A percentile compares a stretch with the other conserved stretches of the same genome.
Conservation (phyloP, 2,329 filamentous ascomycete species). For the Xylariaceae sp. region DNA sequence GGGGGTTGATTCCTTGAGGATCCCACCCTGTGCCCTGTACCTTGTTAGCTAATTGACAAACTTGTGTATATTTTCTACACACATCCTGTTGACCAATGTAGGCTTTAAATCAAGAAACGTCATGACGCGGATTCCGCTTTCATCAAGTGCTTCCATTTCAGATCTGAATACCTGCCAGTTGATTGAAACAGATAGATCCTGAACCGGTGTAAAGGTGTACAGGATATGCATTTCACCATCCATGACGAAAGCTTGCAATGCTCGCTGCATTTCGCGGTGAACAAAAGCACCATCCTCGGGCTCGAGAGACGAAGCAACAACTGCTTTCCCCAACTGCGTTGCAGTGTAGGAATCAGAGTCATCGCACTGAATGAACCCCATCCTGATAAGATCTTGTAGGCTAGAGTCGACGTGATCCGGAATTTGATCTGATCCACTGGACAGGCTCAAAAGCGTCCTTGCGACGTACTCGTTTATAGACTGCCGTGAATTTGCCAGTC, state of each 20-base stretch:
- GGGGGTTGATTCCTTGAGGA: slow-evolving; percentile 65
- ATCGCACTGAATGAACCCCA: slow-evolving; percentile 61
- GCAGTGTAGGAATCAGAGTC: slow-evolving; percentile 60
- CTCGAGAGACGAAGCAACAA: slow-evolving; percentile 74
- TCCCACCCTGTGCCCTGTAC: slow-evolving; percentile 68
- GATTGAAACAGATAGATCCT: slow-evolving; percentile 60
- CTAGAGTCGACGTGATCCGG: slow-evolving; percentile 62
- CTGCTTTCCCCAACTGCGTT: slow-evolving; percentile 71
- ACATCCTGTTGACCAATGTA: slow-evolving; percentile 70
- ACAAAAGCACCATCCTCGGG: slow-evolving; percentile 79
- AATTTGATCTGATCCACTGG: slow-evolving; percentile 56
- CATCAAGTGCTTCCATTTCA: slow-evolving; percentile 72
- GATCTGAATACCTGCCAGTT: slow-evolving; percentile 77
- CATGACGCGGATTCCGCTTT: slow-evolving; percentile 73
- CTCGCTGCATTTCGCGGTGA: slow-evolving; percentile 69
- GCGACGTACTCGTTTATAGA: slow-evolving; percentile 71
- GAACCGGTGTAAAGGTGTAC: slow-evolving; percentile 78
- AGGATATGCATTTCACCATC: slow-evolving; percentile 74
- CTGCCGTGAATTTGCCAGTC: slow-evolving; percentile 68
- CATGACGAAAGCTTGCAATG: slow-evolving; percentile 76
- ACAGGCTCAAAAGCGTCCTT: slow-evolving; percentile 69
- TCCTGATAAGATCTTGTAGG: slow-evolving; percentile 60
- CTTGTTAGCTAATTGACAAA: slow-evolving; percentile 21
- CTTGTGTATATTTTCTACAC: slow-evolving; percentile 34
- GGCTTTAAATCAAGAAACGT: slow-evolving; percentile 72